These are phyloP conservation scores for Geranomyces variabilis DNA, from an alignment of 192 early-diverging fungal species.

Conservation along the genomic window DNA sequence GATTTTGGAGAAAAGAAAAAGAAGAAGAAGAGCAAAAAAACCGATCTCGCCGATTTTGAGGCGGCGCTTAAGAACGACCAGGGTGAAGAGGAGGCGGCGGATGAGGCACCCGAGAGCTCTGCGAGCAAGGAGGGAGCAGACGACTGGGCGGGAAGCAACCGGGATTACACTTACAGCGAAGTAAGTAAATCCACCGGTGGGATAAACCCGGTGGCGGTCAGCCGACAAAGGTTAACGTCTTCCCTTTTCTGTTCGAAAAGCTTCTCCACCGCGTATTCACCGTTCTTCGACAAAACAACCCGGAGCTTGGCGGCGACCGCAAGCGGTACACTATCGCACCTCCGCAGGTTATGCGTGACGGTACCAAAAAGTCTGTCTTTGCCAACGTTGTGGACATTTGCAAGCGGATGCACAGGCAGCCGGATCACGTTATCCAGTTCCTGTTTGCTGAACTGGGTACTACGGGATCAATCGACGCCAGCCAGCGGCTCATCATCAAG, in stretches of 20 bases:
- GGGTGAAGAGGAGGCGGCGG: slow-evolving; percentile 34
- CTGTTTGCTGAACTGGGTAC: slow-evolving; percentile 99
- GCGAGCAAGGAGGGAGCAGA: slow-evolving; percentile 35
- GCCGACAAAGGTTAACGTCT: slow-evolving; percentile 2
- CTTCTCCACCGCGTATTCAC: slow-evolving; percentile 89
- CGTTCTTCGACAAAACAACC: slow-evolving; percentile 90
- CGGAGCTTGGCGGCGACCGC: slow-evolving; percentile 90
- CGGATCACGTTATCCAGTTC: slow-evolving; percentile 97
- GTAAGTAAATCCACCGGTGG: slow-evolving; percentile 48
- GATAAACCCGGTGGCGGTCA: slow-evolving; percentile 1
- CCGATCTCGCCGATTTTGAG: slow-evolving; percentile 80
- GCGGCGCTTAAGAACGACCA: slow-evolving; percentile 52
- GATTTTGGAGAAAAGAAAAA: slow-evolving; percentile 81
- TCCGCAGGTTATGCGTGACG: slow-evolving; percentile 87
- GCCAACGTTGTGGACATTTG: slow-evolving; percentile 94
- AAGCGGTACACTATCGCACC: slow-evolving; percentile 92
- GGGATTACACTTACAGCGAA: slow-evolving; percentile 94
- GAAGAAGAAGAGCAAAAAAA: slow-evolving; percentile 75
- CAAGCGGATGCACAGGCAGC: slow-evolving; percentile 90
- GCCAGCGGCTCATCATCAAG: slow-evolving; percentile 91
- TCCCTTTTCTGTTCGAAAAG: slow-evolving; percentile 41
- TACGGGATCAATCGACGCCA: slow-evolving; percentile 92
- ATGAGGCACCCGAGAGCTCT: slow-evolving; percentile 25
- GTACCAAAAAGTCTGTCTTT: slow-evolving; percentile 95
- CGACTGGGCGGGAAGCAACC: slow-evolving; percentile 85